These are phyloP conservation scores for Euclidium syriacum DNA, from an alignment of 345 rosid species.

Conservation along the genomic window DNA sequence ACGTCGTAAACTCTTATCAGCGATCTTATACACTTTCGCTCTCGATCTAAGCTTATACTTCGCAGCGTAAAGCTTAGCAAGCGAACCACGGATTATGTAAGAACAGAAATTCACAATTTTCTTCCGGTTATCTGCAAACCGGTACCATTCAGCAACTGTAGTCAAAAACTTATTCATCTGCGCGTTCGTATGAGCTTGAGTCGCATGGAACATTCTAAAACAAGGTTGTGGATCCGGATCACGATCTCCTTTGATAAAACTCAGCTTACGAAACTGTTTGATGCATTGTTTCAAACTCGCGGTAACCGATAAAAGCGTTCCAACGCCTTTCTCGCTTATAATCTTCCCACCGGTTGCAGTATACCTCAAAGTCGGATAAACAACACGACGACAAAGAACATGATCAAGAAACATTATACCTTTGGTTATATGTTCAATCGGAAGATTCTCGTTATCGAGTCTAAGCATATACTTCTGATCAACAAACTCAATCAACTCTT, in stretches of 20 bases:
- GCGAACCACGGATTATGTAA: constrained; percentile 80
- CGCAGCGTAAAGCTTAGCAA: constrained; percentile 95
- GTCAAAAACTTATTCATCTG: constrained; percentile 94
- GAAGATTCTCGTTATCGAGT: constrained; percentile 86
- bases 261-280: constrained; percentile 82
- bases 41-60: constrained; percentile 91
- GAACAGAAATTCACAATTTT: constrained; percentile 88
- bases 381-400: constrained; percentile 91
- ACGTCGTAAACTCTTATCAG: constrained; percentile 60
- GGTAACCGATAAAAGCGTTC: constrained; percentile 88
- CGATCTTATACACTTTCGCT: constrained; percentile 84
- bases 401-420: constrained; percentile 99
- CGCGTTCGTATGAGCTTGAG: constrained; percentile 90
- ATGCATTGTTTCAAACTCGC: constrained; percentile 95
- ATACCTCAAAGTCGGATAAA: constrained; percentile 89
- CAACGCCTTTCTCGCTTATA: constrained; percentile 95
- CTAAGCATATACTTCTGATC: constrained; percentile 89
- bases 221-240: constrained; percentile 98
- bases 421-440: constrained; percentile 89
- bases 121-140: constrained; percentile 85
- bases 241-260: constrained; percentile 82
- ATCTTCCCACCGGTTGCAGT: constrained; percentile 98
- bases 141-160: constrained; percentile 86
- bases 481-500: constrained; percentile 86
- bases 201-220: constrained; percentile 95